Base-by-base conservation (phyloP, 805 yeast species). In the Spathaspora passalidarum region DNA sequence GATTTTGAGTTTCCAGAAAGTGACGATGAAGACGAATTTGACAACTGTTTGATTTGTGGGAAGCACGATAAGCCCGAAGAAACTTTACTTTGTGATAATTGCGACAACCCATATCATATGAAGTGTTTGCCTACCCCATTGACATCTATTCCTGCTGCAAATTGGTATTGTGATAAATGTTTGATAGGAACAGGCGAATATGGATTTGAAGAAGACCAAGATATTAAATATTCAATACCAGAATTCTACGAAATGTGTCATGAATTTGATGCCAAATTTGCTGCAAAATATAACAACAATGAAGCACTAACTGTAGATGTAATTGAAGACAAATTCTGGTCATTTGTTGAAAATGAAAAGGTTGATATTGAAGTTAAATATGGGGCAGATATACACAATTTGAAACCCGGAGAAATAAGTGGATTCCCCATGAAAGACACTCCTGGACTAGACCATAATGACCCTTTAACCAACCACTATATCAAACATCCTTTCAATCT, bases 161-260 rank as follows among this genome's bases (percentile, higher is more conserved):
- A 72, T 14, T 91, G 96, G 96, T 84, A 76, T 57, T 91, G 98
- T 62, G 85, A 84, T 42, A 78, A 77, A 46, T 91, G 98, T 63
- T 68, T 91, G n/a, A 72, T 86, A 11, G 96, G 96, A 0, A 84
- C 88, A 35, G 92, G 94, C 1, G 90, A 82, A 51, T 91, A 88
- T 57, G 96, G 96, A 0, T 91, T 92, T 61, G 91, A 86, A 51
- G 94, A 86, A 52, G 63, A 64, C 26, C 70, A 73, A 1, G 77
- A 82, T 1, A 60, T 69, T 16, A 66, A 69, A 37, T 84, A 84
- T 57, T 69, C 84, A 0, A 64, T 88, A 13, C 62, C 68, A 0
- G 82, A 84, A 46, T 91, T 90, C 61, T 74, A 78, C 51, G 61
- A 74, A 3, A 67, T 78, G 49, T 83, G 88, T 50, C 62, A 66